Percentiles rank a stretch among this genome's conserved stretches.
These are phyloP conservation scores for Cryphonectria nitschkei DNA, from an alignment of 2,329 filamentous ascomycete species.

Conservation along the genomic window DNA sequence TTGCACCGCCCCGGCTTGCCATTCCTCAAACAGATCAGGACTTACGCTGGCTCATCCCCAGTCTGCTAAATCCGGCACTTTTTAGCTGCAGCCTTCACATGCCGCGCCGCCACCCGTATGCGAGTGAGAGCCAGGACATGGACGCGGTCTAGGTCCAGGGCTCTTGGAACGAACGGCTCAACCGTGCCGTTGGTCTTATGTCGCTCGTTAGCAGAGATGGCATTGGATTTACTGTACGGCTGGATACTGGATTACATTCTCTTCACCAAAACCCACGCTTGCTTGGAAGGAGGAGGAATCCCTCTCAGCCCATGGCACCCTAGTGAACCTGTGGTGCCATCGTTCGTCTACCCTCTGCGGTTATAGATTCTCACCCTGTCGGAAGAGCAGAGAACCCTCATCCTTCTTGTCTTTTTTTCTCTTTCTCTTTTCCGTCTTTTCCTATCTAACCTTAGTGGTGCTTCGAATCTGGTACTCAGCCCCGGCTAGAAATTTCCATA, in stretches of 20 bases:
- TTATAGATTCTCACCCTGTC: background rate
- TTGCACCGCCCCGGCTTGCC: background rate
- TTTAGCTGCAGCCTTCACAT: constrained; percentile 9
- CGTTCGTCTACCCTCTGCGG: background rate
- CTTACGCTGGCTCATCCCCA: background rate
- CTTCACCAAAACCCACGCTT: background rate
- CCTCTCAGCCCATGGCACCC: background rate
- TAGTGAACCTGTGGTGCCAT: background rate
- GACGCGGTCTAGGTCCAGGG: background rate
- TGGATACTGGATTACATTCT: constrained; percentile 10
- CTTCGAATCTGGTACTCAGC: constrained; percentile 12
- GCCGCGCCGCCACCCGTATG: background rate
- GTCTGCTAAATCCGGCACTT: background rate
- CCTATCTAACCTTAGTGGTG: background rate
- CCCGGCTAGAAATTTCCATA: constrained; percentile 12
- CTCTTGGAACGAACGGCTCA: background rate
- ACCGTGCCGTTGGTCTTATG: background rate
- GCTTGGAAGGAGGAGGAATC: background rate
- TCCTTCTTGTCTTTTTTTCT: background rate
- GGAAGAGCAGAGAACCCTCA: background rate
- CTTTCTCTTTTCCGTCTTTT: background rate
- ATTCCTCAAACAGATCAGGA: constrained; percentile 1
- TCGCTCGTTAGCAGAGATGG: constrained; percentile 8
- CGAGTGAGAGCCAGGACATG: background rate
- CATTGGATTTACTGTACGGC: background rate